phyloP scores from a whole-genome alignment of 2,329 filamentous ascomycete genomes.

The Talaromyces piceae region DNA sequence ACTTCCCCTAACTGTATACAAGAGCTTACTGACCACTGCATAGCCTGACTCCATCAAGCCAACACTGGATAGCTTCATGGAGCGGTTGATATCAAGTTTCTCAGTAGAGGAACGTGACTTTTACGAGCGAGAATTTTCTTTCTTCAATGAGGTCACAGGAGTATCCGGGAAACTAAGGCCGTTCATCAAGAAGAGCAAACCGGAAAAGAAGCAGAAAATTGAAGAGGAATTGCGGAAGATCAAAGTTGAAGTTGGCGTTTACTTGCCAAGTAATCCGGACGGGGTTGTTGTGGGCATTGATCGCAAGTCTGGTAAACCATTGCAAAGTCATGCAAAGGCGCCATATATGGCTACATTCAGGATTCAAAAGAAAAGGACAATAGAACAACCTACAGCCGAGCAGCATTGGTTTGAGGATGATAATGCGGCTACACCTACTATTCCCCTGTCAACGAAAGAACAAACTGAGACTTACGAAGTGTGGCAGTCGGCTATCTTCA shows the following conservation, averaged over 20 bases:
- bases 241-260: slow-evolving; percentile 93
- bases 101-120: slow-evolving; percentile 71
- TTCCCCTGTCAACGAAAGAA: slow-evolving; percentile 14
- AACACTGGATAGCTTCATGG: slow-evolving; percentile 83
- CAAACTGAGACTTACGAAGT: slow-evolving; percentile 65
- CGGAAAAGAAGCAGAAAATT: slow-evolving; percentile 98
- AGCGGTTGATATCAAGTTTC: slow-evolving; percentile 75
- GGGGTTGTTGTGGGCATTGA: slow-evolving; percentile 97
- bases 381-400: slow-evolving; percentile 19
- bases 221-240: slow-evolving; percentile 97
- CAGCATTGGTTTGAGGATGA: slow-evolving; percentile 20
- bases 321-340: slow-evolving; percentile 96
- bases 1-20: background rate
- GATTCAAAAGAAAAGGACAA: slow-evolving; percentile 65
- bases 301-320: slow-evolving; percentile 90
- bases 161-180: slow-evolving; percentile 95
- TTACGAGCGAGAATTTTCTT: slow-evolving; percentile 92
- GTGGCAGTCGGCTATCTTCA: slow-evolving; percentile 99
- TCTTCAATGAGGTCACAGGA: slow-evolving; percentile 92
- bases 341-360: slow-evolving; percentile 99
- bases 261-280: slow-evolving; percentile 93
- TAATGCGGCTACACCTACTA: slow-evolving; percentile 7
- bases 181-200: slow-evolving; percentile 82
- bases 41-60: slow-evolving; percentile 88
- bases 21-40: slow-evolving; percentile 12